Conservation (phyloP, 352 stramenopile species). For the Pythium sp. region DNA sequence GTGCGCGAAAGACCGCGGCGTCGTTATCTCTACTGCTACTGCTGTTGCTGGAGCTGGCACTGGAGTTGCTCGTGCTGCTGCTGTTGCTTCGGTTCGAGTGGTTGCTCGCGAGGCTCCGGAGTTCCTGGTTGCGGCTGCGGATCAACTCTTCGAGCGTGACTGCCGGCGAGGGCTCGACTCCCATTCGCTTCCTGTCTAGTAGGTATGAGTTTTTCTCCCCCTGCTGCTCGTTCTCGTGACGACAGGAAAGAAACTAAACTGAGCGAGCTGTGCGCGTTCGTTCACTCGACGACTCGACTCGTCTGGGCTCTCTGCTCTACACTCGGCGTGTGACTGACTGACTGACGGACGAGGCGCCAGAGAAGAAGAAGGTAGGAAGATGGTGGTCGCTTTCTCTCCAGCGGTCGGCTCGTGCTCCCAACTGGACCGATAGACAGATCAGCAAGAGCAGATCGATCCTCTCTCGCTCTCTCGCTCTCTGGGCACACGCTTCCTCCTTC, state of each 20-base stretch:
- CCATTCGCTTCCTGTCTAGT: not conserved
- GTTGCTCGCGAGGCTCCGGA: slow-evolving; percentile 2
- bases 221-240: not conserved
- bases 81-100: slow-evolving; percentile 9
- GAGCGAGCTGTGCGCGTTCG: not conserved
- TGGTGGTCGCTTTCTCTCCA: not conserved
- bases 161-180: slow-evolving; percentile 4
- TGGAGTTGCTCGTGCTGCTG: slow-evolving; percentile 1
- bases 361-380: not conserved
- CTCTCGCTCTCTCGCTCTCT: not conserved
- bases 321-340: not conserved
- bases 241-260: slow-evolving; percentile 9
- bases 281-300: not conserved
- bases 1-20: slow-evolving; percentile 6
- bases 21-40: not conserved
- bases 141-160: slow-evolving; percentile 7
- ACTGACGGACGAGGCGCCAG: not conserved
- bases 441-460: not conserved
- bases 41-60: not conserved
- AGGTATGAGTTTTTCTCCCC: not conserved
- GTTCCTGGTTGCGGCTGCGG: slow-evolving; percentile 1
- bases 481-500: not conserved
- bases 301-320: not conserved
- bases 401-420: not conserved
- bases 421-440: not conserved